Evolutionary conservation across 2,329 filamentous ascomycete genomes (phyloP), one percentile per base, ranked within the genome.

Genomic region (Chaetomiaceae sp.): DNA sequence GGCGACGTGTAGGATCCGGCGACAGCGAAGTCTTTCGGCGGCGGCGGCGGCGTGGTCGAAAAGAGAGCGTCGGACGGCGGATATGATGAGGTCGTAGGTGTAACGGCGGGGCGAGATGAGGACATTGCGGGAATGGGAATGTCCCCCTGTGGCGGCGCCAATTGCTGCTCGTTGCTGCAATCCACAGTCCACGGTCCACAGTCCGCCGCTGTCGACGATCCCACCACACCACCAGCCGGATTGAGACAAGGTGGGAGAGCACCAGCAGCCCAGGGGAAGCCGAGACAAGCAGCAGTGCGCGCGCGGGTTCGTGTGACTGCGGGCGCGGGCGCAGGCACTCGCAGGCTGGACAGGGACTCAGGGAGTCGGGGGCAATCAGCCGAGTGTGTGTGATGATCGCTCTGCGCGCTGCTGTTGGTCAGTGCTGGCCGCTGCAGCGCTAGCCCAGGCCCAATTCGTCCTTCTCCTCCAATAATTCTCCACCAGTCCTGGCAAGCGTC

Each of bases 61-160:
- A 51, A 51, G 33, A 51, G 1, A 14, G 17, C 20, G 50, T 43
- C 50, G 33, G 50, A 16, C 19, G 33, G 20, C 40, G 54, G 53
- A 37, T 41, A 40, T 35, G 56, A 39, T 35, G 58, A 53, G 35
- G 55, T 59, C 51, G 56, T 48, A 35, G 55, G 52, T 50, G 56
- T 53, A 30, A 51, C 53, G 42, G 55, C 53, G 44, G 58, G 47
- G 53, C 55, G 55, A 54, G 51, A 54, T 49, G 57, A 56, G 60
- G 60, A 60, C 60, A 61, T 63, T 47, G 54, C 56, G 42, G 46
- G 42, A 46, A 34, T 30, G 44, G n/a, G n/a, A n/a, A n/a, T n/a
- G n/a, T n/a, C n/a, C 39, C 35, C 43, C 50, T 31, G 40, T 16
- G 35, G 35, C 50, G 33, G 44, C 47, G 51, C 54, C 44, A 51